Evolutionary conservation across 768 basidiomycete species (phyloP), one percentile per base, ranked within the genome.

Genomic region (Erythrobasidium yunnanense): DNA sequence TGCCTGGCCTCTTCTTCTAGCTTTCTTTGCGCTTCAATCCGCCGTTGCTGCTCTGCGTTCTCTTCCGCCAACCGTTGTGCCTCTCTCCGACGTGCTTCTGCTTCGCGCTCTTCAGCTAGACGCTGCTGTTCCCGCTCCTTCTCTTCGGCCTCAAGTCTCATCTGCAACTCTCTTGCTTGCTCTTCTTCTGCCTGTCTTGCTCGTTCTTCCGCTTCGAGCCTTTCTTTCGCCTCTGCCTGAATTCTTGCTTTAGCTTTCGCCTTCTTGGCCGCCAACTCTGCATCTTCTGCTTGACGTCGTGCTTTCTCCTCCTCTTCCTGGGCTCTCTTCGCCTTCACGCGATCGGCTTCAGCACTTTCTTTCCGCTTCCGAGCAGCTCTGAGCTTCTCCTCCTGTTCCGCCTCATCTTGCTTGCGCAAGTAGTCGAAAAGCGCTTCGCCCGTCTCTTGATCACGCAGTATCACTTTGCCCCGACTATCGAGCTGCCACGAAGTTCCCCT

Each of bases 361-460:
- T 15, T 15, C 18, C 35, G 11, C n/a, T 29, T 25, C 42, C 47
- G 3, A 29, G 32, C n/a, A 2, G 34, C 8, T 17, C 7, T 4
- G 29, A 55, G 54, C 35, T 34, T 54, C 25, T 67, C 69, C 56
- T 22, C 66, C 49, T n/a, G 66, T 52, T 55, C 29, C 15, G 15
- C 30, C 30, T 46, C 56, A 32, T 63, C 56, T 38, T 47, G 8
- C 17, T 54, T 23, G 30, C 51, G 25, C 2, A 65, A 23, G 38
- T 68, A 68, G 17, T 23, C 2, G 35, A 68, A 68, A 3, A 49
- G 33, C 3, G 56, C 63, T 55, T 49, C 45, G 18, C 67, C 67
- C 11, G 56, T 35, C 15, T 25, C 8, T 18, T 29, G 6, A 34
- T 68, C 67, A 13, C 58, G 52, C 22, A 72, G 22, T 0, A 69